phyloP scores from a whole-genome alignment of 257 asterid species.

The Solanum ossicruentum region DNA sequence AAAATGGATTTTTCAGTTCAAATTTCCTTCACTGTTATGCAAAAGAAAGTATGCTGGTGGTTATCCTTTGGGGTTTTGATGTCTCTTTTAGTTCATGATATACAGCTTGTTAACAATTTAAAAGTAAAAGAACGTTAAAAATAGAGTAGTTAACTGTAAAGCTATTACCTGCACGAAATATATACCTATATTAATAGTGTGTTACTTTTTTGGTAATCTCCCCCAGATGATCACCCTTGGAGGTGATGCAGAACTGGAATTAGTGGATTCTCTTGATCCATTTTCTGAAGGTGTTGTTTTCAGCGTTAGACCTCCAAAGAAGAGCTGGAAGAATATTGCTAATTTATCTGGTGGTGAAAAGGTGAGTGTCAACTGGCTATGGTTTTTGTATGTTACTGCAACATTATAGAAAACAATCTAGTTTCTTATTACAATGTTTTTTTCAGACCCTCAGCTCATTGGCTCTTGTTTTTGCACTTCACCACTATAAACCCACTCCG shows the following conservation, averaged over 20 bases:
- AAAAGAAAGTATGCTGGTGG: neutral
- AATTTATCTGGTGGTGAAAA: conserved; percentile 98
- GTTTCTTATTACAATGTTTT: neutral
- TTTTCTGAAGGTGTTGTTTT: conserved; percentile 98
- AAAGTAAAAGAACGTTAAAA: neutral
- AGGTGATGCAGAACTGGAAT: conserved; percentile 96
- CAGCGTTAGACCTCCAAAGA: conserved; percentile 96
- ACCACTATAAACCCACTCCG: conserved; percentile 98
- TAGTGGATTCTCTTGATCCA: conserved; percentile 95
- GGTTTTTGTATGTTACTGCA: neutral
- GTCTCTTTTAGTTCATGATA: neutral
- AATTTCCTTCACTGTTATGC: neutral
- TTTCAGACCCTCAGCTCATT: conserved; percentile 91
- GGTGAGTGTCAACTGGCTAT: conserved; percentile 22
- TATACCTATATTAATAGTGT: neutral
- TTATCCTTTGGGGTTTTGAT: neutral
- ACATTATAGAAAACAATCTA: neutral
- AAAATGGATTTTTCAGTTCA: neutral
- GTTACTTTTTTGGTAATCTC: neutral
- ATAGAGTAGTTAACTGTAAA: neutral
- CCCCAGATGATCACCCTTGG: conserved; percentile 94
- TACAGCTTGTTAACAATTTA: neutral
- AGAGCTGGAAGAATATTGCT: conserved; percentile 98
- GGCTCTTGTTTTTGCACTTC: conserved; percentile 97
- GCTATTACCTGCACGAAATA: neutral